Percentiles rank a stretch among this genome's conserved stretches.
Conservation (phyloP, 495 filamentous ascomycete genomes). For the Penicillium cinerascens region DNA sequence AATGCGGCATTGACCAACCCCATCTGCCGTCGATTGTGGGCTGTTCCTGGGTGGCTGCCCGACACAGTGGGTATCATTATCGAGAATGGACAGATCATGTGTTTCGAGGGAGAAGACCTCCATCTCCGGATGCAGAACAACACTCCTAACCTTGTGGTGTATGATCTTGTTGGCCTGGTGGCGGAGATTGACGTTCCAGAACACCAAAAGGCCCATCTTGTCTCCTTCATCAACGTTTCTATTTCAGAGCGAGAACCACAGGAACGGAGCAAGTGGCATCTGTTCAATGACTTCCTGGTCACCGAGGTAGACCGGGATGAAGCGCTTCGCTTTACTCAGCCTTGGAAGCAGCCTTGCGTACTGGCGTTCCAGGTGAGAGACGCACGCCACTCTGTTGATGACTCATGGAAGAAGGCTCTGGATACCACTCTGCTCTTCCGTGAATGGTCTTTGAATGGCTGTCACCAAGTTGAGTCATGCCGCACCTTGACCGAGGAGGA, state of each 20-base stretch:
- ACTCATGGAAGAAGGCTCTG: slow-evolving; percentile 77
- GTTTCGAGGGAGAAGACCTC: slow-evolving; percentile 85
- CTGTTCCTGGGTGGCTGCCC: slow-evolving; percentile 83
- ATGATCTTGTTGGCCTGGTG: slow-evolving; percentile 88
- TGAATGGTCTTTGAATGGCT: slow-evolving; percentile 58
- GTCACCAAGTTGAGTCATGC: slow-evolving; percentile 40
- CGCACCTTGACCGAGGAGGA: slow-evolving; percentile 63
- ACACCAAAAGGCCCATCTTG: slow-evolving; percentile 83
- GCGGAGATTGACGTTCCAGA: slow-evolving; percentile 81
- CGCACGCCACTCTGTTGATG: slow-evolving; percentile 70
- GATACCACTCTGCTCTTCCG: slow-evolving; percentile 81
- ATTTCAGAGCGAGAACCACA: slow-evolving; percentile 58
- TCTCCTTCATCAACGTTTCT: slow-evolving; percentile 84
- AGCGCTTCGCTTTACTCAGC: slow-evolving; percentile 79
- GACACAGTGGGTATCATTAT: slow-evolving; percentile 87
- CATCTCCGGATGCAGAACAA: slow-evolving; percentile 54
- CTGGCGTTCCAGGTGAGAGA: slow-evolving; percentile 78
- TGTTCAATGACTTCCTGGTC: slow-evolving; percentile 97
- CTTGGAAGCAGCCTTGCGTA: slow-evolving; percentile 89
- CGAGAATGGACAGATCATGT: slow-evolving; percentile 77
- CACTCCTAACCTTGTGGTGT: slow-evolving; percentile 66
- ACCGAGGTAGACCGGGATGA: slow-evolving; percentile 73
- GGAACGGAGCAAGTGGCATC: slow-evolving; percentile 69
- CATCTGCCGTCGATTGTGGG: slow-evolving; percentile 77
- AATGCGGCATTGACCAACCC: slow-evolving; percentile 71